These are phyloP conservation scores for Suillus occidentalis DNA, from an alignment of 768 basidiomycete species.

Conservation along the genomic window DNA sequence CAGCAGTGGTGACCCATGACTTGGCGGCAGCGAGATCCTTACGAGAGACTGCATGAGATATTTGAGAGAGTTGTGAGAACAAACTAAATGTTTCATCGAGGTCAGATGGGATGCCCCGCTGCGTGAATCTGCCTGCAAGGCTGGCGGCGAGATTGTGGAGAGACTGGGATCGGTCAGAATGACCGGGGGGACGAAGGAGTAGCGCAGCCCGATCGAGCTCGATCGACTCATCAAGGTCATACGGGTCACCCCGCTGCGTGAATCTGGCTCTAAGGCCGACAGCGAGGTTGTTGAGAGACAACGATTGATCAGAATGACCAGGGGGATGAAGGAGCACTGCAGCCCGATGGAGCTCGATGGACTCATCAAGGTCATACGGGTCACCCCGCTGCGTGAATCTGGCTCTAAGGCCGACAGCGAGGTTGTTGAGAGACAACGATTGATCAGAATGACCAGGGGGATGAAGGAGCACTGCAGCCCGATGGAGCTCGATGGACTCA, in stretches of 20 bases:
- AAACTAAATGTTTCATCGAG: too few species aligned
- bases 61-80: too few species aligned
- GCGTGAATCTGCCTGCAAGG: not conserved
- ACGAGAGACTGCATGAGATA: too few species aligned
- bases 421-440: conserved; percentile 11
- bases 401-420: conserved; percentile 12
- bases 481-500: conserved; percentile 7
- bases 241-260: not conserved
- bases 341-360: not conserved
- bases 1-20: too few species aligned
- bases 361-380: conserved; percentile 16
- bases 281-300: not conserved
- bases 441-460: too few species aligned
- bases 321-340: not conserved
- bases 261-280: not conserved
- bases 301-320: not conserved
- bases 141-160: not conserved
- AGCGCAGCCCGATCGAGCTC: not conserved
- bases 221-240: not conserved
- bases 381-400: conserved; percentile 12
- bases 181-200: not conserved
- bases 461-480: too few species aligned
- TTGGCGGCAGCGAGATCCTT: too few species aligned
- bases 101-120: too few species aligned
- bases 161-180: not conserved